phyloP scores from a whole-genome alignment of 768 basidiomycete species.

The Lactarius pseudohatsudake region DNA sequence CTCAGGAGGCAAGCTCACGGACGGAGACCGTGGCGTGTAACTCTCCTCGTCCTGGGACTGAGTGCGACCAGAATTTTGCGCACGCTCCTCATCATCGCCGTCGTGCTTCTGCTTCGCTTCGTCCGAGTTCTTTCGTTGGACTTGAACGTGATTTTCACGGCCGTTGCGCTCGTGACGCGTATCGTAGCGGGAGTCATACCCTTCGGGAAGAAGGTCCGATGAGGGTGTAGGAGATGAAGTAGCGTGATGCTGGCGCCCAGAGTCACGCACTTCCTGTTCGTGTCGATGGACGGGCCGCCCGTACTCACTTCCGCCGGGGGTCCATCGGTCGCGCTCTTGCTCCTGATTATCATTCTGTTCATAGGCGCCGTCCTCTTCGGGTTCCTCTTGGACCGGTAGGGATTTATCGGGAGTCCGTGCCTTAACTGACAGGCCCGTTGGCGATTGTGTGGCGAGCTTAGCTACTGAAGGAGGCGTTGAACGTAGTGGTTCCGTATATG shows the following conservation, averaged over 20 bases:
- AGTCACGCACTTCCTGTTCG: conserved; percentile 23
- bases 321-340: conserved; percentile 25
- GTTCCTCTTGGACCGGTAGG: conserved; percentile 30
- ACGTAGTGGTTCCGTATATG: conserved; percentile 23
- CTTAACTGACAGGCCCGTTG: conserved; percentile 23
- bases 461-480: conserved; percentile 22
- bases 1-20: conserved; percentile 22
- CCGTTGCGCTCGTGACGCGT: conserved; percentile 22
- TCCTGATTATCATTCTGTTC: conserved; percentile 17
- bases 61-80: conserved; percentile 18
- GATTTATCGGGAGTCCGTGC: conserved; percentile 30
- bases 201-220: conserved; percentile 30
- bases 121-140: conserved; percentile 5
- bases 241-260: conserved; percentile 17
- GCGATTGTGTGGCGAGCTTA: conserved; percentile 22
- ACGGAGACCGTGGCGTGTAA: conserved; percentile 29
- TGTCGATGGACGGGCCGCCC: conserved; percentile 23
- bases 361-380: conserved; percentile 24
- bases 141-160: conserved; percentile 8
- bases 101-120: conserved; percentile 13
- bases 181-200: conserved; percentile 25
- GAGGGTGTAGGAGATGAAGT: conserved; percentile 28
- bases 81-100: conserved; percentile 18
- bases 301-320: conserved; percentile 20
- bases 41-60: conserved; percentile 30